Percentiles rank a stretch among this genome's conserved stretches.
These are phyloP conservation scores for Aspergillus ellipticus DNA, from an alignment of 495 filamentous ascomycete genomes.

Conservation along the genomic window DNA sequence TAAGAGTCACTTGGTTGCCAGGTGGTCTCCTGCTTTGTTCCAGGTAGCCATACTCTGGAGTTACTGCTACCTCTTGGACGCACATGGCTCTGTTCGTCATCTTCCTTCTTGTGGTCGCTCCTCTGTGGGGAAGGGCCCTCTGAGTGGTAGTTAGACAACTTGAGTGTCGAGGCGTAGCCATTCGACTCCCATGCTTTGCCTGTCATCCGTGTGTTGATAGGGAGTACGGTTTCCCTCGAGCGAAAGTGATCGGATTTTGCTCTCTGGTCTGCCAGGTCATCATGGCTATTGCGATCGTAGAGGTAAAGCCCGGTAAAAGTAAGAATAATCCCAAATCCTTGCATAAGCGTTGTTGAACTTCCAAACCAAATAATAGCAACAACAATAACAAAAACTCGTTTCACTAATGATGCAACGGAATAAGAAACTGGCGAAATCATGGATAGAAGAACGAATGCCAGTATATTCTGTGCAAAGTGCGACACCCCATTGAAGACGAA, in stretches of 20 bases:
- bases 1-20: conserved; percentile 60
- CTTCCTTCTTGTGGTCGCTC: conserved; percentile 55
- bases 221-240: conserved; percentile 62
- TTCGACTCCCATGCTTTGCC: conserved; percentile 39
- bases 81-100: conserved; percentile 49
- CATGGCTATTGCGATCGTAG: conserved; percentile 88
- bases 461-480: conserved; percentile 93
- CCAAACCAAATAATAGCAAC: conserved; percentile 97
- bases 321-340: conserved; percentile 78
- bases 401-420: conserved; percentile 90
- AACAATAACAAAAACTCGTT: conserved; percentile 94
- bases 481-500: conserved; percentile 97
- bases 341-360: conserved; percentile 73
- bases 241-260: conserved; percentile 56
- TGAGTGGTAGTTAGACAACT: conserved; percentile 23
- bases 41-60: conserved; percentile 59
- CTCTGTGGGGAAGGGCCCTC: conserved; percentile 27
- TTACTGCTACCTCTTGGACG: conserved; percentile 56
- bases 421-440: conserved; percentile 96
- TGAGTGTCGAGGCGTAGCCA: conserved; percentile 35
- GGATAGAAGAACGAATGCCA: conserved; percentile 87
- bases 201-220: conserved; percentile 49
- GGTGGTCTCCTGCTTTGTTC: conserved; percentile 77
- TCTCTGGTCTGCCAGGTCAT: conserved; percentile 73
- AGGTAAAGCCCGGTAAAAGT: conserved; percentile 93